Base-by-base conservation (phyloP, 2,329 filamentous ascomycete species). In the Calonectria ilicicola region DNA sequence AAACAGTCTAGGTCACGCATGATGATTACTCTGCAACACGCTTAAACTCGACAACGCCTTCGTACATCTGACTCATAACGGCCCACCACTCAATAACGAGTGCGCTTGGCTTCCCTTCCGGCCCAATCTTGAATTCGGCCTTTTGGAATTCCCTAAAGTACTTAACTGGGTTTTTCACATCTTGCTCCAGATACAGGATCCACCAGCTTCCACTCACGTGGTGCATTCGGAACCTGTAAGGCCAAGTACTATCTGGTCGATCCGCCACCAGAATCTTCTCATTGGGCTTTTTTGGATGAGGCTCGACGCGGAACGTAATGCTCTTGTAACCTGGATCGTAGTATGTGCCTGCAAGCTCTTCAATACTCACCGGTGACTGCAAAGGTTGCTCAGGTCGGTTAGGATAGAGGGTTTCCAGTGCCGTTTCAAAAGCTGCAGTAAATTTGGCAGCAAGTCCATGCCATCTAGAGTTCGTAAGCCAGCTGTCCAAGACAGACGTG, bases 241-340 rank as follows among this genome's bases (percentile, higher is more conserved):
- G 70, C 76, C 79, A 83, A 1, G 79, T 77, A 23, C 72, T 69
- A 14, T 82, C 74, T 1, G 44, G 53, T 7, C 78, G 76, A 6
- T 81, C 73, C 0, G 77, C 78, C 4, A 80, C 70, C 2, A 83
- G 76, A 1, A 80, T 77, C 40, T 63, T 68, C 26, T 78, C 58
- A 3, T 47, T 65, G 2, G 53, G 26, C 21, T 75, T 69, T 3
- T 71, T 35, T 0, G 74, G 73, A 17, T 79, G 58, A 9, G 73
- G 49, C 9, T 75, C 69, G 12, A 70, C 71, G 1, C 67, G 67
- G 5, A 83, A 69, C 0, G 74, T 68, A 14, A 83, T 62, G 1
- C 58, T 71, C 23, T 78, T 80, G 78, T 88, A 88, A 4, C 82
- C 86, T 2, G 83, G 82, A 66, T 89, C 82, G 72, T 79, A 84